Evolutionary conservation across 2,329 filamentous ascomycete species (phyloP), one percentile per base, ranked within the genome.

Genomic region (Ophiosphaerella korrae): DNA sequence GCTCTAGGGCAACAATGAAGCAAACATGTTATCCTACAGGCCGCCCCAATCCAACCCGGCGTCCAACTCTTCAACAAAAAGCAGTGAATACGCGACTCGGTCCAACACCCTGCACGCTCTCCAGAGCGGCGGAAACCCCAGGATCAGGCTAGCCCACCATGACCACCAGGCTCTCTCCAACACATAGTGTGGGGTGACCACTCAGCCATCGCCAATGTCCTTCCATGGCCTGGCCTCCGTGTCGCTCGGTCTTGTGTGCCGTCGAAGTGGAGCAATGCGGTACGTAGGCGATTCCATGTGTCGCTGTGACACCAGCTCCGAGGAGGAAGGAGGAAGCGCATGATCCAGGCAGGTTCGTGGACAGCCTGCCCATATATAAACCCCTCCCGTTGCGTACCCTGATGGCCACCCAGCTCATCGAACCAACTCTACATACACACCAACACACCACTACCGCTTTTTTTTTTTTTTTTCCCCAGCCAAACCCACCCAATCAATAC

Each of bases 341-440:
- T 50, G 48, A 51, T 23, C 45, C 45, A 48, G 18, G 14, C 14
- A 26, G 3, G 2, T 4, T 21, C n/a, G 8, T 5, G 31, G 31
- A 35, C 9, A 8, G 16, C 31, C 21, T 3, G 7, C 40, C 12
- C 9, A 33, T 55, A 55, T 55, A 51, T 51, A 52, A 52, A 43
- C 45, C 52, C 48, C 42, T 29, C 14, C 26, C 14, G 13, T 24
- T 43, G 39, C 32, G 53, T 54, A 60, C 57, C 57, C 29, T 60
- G 57, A 60, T 60, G 57, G 45, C 38, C 43, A 42, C 41, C 29
- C 45, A 37, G 33, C 48, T 29, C 18, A 40, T 24, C 33, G 38
- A 42, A 42, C 34, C 37, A 16, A 36, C 24, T 13, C 29, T 5
- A n/a, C 13, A 37, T 35, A 33, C 40, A 41, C 13, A 42, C 31